Evolutionary conservation across 179 eudicot species (phyloP).

Genomic region (Vitellaria paradoxa): DNA sequence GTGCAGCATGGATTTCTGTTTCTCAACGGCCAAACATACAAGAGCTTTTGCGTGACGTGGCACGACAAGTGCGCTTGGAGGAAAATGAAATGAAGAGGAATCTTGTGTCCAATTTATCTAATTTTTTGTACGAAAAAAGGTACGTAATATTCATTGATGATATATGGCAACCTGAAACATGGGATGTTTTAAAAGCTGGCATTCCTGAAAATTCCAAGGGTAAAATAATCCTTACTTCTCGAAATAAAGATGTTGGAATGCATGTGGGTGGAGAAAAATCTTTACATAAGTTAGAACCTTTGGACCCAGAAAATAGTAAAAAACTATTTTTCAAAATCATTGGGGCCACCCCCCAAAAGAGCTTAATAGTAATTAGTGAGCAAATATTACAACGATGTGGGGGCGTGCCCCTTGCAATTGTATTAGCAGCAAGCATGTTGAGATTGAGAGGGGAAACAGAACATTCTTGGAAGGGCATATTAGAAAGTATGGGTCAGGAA

Average conservation of each 20-base stretch:
- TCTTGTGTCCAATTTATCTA: background rate
- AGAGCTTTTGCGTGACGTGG: background rate
- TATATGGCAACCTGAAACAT: background rate
- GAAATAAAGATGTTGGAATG: background rate
- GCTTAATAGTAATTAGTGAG: background rate
- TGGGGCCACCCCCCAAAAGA: background rate
- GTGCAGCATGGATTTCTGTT: constrained; percentile 16
- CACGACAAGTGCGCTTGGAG: constrained; percentile 14
- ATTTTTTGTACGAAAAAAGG: background rate
- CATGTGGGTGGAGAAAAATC: constrained; percentile 7
- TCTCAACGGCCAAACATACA: constrained; percentile 7
- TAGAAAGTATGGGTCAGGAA: constrained; percentile 9
- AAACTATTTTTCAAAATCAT: constrained; percentile 3
- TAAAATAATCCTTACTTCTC: constrained; percentile 14
- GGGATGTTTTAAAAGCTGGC: background rate
- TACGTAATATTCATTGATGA: constrained; percentile 17
- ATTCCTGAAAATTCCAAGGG: background rate
- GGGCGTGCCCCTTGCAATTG: constrained; percentile 21
- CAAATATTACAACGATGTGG: constrained; percentile 2
- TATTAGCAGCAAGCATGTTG: constrained; percentile 12
- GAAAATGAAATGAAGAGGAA: background rate
- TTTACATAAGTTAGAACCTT: background rate
- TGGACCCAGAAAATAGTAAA: background rate
- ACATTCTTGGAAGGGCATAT: constrained; percentile 12
- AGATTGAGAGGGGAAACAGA: background rate